Base-by-base conservation (phyloP, 495 filamentous ascomycete species). In the Eremomyces bilateralis region DNA sequence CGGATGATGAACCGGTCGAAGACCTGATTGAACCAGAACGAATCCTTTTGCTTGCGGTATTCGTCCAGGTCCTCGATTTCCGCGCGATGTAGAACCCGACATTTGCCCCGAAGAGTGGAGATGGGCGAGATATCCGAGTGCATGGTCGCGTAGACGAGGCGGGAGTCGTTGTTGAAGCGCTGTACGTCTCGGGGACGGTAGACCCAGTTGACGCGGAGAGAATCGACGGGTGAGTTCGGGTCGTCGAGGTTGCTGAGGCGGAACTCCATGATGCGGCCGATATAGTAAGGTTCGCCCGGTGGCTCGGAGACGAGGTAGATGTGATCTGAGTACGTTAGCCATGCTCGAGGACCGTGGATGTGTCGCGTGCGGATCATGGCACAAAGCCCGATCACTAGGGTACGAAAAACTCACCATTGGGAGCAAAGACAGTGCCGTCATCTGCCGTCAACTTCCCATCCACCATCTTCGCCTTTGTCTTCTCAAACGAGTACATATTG, bases 1-100 rank as follows among this genome's bases (percentile, higher is more conserved):
- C 91, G 85, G 45, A 91, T 83, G 33, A 95, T 95, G 57, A 94
- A 99, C 15, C 88, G 73, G 58, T 99, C 88, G 54, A 84, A 95
- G 56, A 95, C 70, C 52, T 93, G 90, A 47, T 93, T 84, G 51
- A 80, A 99, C 77, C 81, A 99, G 50, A 99, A 99, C 42, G 64
- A 68, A 52, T 99, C 78, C 40, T 74, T 73, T 16, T 54, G 57
- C 51, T 78, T 82, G 46, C 85, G 74, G 53, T 90, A 92, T 31
- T 73, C 69, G 30, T 83, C 78, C 33, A 94, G 49, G 49, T 84
- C 70, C 1, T 67, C 56, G 40, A 99, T 84, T 47, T 94, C 83
- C 37, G 69, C 76, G 30, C 75, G 68, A 59, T 99, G 90, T 42
- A 63, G 63, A 50, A 99, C 83, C 40, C 71, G 63, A 50, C 88